Base-by-base conservation (phyloP, 139 green algal genomes). In the Desmodesmus armatus region DNA sequence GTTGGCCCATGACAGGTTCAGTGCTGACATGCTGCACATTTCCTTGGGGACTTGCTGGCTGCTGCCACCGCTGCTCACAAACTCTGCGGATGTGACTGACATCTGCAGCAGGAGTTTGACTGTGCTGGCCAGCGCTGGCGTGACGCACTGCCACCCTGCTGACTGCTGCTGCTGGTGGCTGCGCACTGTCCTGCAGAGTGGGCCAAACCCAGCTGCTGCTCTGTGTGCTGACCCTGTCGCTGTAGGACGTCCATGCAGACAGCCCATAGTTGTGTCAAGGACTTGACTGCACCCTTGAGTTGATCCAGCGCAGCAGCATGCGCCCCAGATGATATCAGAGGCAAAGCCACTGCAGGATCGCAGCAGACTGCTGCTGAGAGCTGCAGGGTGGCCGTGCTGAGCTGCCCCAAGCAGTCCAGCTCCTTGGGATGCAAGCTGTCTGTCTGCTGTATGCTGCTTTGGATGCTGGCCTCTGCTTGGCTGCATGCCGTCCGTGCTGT, bases 1-100 rank as follows among this genome's bases (percentile, higher is more conserved):
- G 55, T 72, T 82, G 31, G 35, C 43, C 76, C 76, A 82, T n/a
- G 76, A 82, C 23, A 82, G 31, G 55, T 65, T 82, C 35, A 82
- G 47, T 2, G 72, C 76, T 19, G 55, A 37, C 76, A 82, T 82
- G 76, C 76, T 82, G 25, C 76, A 17, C 37, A 82, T 67, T 31
- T 82, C 76, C 40, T 82, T 82, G 47, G 76, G 76, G 37, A 71
- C 37, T 39, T 43, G 53, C 9, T 27, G 40, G 55, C 60, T 82
- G 53, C 76, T 82, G 35, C 55, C 31, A 0, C 11, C 23, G 11
- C 37, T 47, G 19, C 49, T 17, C 17, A 72, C 55, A 27, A 58
- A 82, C 21, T 31, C 76, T 29, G 76, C 76, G 15, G 35, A 29
- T 71, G 55, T 5, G 2, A 60, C 31, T 5, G 41, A 53, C n/a